phyloP scores from a whole-genome alignment of 352 stramenopile species.

The Phytophthora pseudosyringae region DNA sequence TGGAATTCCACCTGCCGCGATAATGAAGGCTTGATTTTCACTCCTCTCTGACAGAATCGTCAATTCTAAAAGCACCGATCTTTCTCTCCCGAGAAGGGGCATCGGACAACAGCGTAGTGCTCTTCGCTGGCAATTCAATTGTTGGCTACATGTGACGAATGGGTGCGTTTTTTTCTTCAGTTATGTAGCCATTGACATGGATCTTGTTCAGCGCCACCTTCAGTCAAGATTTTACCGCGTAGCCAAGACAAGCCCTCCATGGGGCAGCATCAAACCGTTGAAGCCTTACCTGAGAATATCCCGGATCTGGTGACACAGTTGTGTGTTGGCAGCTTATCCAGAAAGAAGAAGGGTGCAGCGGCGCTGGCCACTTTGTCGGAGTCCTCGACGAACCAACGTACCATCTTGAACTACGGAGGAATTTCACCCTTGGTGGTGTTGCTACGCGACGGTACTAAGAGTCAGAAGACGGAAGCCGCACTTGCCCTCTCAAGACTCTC shows the following conservation, averaged over 20 bases:
- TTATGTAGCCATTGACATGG: too few relatives aligned
- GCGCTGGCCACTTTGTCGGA: constrained; percentile 1
- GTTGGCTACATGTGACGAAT: too few relatives aligned
- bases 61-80: too few relatives aligned
- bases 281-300: neutral
- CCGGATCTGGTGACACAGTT: neutral
- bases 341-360: neutral
- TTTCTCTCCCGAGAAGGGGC: too few relatives aligned
- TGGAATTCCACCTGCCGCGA: too few relatives aligned
- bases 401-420: neutral
- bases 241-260: neutral
- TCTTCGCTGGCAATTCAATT: too few relatives aligned
- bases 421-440: constrained; percentile 1
- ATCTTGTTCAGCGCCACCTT: too few relatives aligned
- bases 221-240: too few relatives aligned
- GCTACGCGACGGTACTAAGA: neutral
- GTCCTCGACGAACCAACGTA: neutral
- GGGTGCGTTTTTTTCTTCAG: too few relatives aligned
- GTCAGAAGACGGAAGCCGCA: neutral
- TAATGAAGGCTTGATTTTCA: too few relatives aligned
- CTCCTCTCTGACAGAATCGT: too few relatives aligned
- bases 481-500: neutral
- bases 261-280: neutral
- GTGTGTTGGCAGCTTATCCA: neutral
- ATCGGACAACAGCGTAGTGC: too few relatives aligned